Evolutionary conservation across 2,329 filamentous ascomycete species (phyloP).

Genomic region (Teratosphaeria zuluensis): DNA sequence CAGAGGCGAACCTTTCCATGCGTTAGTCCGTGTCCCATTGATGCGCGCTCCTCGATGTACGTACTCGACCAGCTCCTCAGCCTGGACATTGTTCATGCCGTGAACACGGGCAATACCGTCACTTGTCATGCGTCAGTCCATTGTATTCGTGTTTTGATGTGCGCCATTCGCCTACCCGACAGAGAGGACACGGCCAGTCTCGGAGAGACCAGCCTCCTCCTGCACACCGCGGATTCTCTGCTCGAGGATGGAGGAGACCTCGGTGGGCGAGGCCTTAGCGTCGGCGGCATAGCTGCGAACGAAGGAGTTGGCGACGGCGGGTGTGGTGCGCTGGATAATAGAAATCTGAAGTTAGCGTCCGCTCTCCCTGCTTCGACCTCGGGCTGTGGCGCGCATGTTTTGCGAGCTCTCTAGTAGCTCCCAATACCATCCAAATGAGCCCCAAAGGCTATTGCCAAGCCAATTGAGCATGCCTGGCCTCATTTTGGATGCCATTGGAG

Average conservation of each 20-base stretch:
- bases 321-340: constrained; percentile 67
- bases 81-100: constrained; percentile 99
- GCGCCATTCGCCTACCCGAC: constrained; percentile 69
- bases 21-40: constrained; percentile 3
- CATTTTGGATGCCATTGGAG: constrained; percentile 31
- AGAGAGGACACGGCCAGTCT: constrained; percentile 97
- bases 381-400: constrained; percentile 10
- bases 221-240: constrained; percentile 98
- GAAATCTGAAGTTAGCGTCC: constrained; percentile 40
- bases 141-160: constrained; percentile 18
- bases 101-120: constrained; percentile 99
- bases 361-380: constrained; percentile 24
- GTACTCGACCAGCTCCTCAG: constrained; percentile 99
- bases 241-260: constrained; percentile 98
- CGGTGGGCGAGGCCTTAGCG: constrained; percentile 89
- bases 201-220: constrained; percentile 90
- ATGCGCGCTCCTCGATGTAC: constrained; percentile 32
- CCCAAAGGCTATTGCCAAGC: constrained; percentile 37
- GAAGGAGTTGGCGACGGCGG: constrained; percentile 60
- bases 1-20: constrained; percentile 77
- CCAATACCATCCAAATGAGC: constrained; percentile 23
- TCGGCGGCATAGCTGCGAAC: constrained; percentile 84
- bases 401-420: constrained; percentile 29
- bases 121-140: constrained; percentile 48
- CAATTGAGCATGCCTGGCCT: constrained; percentile 15